Evolutionary conservation across 495 filamentous ascomycete genomes (phyloP).

Genomic region (Daldinia loculata): DNA sequence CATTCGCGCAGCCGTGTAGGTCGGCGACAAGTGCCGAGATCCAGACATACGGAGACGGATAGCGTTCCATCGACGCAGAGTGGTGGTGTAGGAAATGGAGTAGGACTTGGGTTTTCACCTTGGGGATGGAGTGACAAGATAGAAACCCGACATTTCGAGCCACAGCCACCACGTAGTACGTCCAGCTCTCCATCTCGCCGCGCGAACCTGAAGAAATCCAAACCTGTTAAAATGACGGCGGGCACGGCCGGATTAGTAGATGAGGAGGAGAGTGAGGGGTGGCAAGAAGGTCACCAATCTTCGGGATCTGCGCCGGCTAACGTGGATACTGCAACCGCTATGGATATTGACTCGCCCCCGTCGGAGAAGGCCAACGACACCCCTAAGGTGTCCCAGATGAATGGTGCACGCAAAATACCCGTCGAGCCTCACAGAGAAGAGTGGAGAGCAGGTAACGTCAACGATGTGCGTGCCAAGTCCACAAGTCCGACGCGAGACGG

Average conservation of each 20-base stretch:
- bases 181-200: slow-evolving; percentile 53
- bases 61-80: slow-evolving; percentile 26
- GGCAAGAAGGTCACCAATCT: slow-evolving; percentile 18
- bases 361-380: slow-evolving; percentile 27
- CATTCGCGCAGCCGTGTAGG: slow-evolving; percentile 47
- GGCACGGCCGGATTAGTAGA: slow-evolving; percentile 58
- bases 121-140: slow-evolving; percentile 74
- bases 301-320: slow-evolving; percentile 22
- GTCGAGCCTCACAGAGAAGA: slow-evolving; percentile 59
- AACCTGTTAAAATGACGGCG: slow-evolving; percentile 56
- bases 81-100: slow-evolving; percentile 2
- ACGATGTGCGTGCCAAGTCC: slow-evolving; percentile 38
- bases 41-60: slow-evolving; percentile 10
- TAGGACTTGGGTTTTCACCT: slow-evolving; percentile 63
- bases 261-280: slow-evolving; percentile 51
- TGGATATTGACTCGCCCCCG: slow-evolving; percentile 64
- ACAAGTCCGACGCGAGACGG: slow-evolving; percentile 43
- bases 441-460: slow-evolving; percentile 57
- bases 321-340: slow-evolving; percentile 55
- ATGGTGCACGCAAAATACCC: slow-evolving; percentile 53
- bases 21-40: slow-evolving; percentile 42
- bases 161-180: slow-evolving; percentile 45
- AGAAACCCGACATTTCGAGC: slow-evolving; percentile 66
- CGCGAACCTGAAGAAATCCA: slow-evolving; percentile 47
- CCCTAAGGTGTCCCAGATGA: slow-evolving; percentile 35